Evolutionary conservation across 2,329 filamentous ascomycete genomes (phyloP), one percentile per base, ranked within the genome.

Genomic region (Verticillium alfalfae): DNA sequence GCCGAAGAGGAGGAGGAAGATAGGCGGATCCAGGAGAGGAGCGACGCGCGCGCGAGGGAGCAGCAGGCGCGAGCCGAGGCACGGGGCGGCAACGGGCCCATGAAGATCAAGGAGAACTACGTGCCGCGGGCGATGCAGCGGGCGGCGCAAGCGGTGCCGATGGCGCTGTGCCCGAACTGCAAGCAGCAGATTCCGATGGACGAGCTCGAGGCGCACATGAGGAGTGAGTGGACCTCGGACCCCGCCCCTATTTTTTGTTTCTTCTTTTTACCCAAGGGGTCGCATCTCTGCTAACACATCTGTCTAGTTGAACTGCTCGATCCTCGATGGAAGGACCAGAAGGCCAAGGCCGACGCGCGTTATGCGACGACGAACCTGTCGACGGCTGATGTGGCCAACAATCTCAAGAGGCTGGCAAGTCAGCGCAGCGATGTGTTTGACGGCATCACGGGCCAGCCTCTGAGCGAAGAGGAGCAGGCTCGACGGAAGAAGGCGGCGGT

Each of bases 21-120:
- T 52, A 81, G 83, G 62, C 81, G 84, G 60, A 88, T 89, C 66
- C 82, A 84, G 41, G 88, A 91, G 73, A 78, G 84, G 64, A 79
- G 83, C 37, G 84, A 88, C 60, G 82, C 84, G 10, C 81, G 84
- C 61, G 75, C 79, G 52, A 87, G 89, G 62, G 87, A 89, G 70
- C 89, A 93, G 64, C 89, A 91, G 67, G 89, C 90, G 10, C 89
- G 93, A 70, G 87, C 89, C n/a, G 90, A 92, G 62, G 88, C 91
- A 8, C 88, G 88, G 70, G 86, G 86, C 39, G 84, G 84, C 57
- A 81, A 84, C 54, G 83, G 81, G 37, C 85, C 89, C 0, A 93
- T 96, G 87, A 94, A 93, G 74, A 97, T 98, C 73, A 90, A 92
- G 72, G 91, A 91, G 72, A 94, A 97, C 75, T 97, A 97, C 72